Conservation (phyloP, 2,329 filamentous ascomycete species). For the Alternaria arbusti region DNA sequence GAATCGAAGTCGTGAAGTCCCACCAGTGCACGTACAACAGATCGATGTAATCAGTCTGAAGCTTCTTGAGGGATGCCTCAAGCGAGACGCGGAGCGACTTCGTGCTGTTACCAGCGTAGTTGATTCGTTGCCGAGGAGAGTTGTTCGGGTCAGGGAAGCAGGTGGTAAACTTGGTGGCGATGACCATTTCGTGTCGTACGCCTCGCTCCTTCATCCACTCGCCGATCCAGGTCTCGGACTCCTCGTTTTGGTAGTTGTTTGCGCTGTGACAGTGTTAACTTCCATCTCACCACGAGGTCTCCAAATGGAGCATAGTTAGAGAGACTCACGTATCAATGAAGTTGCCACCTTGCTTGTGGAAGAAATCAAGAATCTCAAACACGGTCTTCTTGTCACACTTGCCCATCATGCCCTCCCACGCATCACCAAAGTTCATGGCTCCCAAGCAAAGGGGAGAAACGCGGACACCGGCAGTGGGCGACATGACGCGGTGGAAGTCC, state of each 20-base stretch:
- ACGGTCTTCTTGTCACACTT: constrained; percentile 54
- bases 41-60: constrained; percentile 52
- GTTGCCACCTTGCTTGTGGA: constrained; percentile 57
- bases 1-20: constrained; percentile 48
- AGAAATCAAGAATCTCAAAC: constrained; percentile 57
- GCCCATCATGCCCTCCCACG: constrained; percentile 53
- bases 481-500: constrained; percentile 60
- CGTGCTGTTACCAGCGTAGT: constrained; percentile 52
- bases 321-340: constrained; percentile 58
- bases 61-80: constrained; percentile 50
- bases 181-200: constrained; percentile 58
- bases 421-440: constrained; percentile 62
- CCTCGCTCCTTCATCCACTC: constrained; percentile 58
- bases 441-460: constrained; percentile 63
- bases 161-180: constrained; percentile 62
- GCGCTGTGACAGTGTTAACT: constrained; percentile 39
- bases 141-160: constrained; percentile 32
- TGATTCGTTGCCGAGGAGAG: constrained; percentile 40
- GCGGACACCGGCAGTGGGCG: constrained; percentile 58
- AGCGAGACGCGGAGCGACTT: constrained; percentile 49
- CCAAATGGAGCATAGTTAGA: background rate
- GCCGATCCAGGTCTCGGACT: constrained; percentile 58
- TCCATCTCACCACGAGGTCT: background rate
- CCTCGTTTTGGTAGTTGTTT: constrained; percentile 56
- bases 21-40: constrained; percentile 51